A percentile compares a stretch with the other conserved stretches of the same genome.
These are phyloP conservation scores for Gaeumannomyces tritici DNA, from an alignment of 2,329 filamentous ascomycete species.

Conservation along the genomic window DNA sequence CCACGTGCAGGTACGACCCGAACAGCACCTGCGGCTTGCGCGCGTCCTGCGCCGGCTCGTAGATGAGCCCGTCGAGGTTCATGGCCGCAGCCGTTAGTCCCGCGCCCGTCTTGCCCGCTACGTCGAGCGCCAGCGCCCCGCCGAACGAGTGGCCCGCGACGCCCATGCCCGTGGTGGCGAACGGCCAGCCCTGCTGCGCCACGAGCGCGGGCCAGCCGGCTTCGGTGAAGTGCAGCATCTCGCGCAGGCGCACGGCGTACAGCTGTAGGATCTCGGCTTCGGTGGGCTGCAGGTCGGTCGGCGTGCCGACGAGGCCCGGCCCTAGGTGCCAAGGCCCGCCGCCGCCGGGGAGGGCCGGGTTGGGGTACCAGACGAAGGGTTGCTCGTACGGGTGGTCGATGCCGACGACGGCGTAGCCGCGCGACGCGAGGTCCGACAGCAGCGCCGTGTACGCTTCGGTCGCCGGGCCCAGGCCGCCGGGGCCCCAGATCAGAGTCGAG, in stretches of 20 bases:
- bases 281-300: background rate
- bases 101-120: conserved; percentile 1
- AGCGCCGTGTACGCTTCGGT: conserved; percentile 5
- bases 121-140: conserved; percentile 2
- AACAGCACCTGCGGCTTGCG: conserved; percentile 4
- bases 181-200: background rate
- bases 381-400: conserved; percentile 8
- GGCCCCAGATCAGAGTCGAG: conserved; percentile 11
- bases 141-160: conserved; percentile 7
- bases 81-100: conserved; percentile 1
- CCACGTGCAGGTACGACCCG: background rate
- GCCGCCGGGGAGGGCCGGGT: conserved; percentile 3
- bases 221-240: conserved; percentile 5
- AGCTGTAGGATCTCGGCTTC: background rate
- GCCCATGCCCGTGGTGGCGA: conserved; percentile 5
- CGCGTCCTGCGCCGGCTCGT: background rate
- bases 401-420: conserved; percentile 5
- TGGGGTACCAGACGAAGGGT: conserved; percentile 5
- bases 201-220: conserved; percentile 3
- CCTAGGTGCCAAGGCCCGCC: background rate
- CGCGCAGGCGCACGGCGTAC: conserved; percentile 4
- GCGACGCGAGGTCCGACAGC: conserved; percentile 6
- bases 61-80: conserved; percentile 5
- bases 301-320: background rate
- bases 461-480: conserved; percentile 18